Evolutionary conservation across 176 grass and related monocot species (phyloP).

Genomic region (Chrysopogon serrulatus): DNA sequence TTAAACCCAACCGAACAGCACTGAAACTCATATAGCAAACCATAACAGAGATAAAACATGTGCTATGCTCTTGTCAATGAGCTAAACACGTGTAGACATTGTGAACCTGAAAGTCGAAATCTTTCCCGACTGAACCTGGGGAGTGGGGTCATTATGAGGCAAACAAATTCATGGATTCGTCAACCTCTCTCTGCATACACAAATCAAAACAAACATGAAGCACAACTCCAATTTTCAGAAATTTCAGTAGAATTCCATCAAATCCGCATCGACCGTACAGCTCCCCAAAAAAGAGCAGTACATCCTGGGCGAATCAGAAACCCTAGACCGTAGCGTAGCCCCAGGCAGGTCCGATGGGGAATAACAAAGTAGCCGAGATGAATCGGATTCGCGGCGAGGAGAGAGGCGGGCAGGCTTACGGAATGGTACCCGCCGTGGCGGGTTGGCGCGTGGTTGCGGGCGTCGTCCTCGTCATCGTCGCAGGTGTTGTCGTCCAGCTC

Average conservation of each 20-base stretch:
- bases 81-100: too few relatives aligned
- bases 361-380: background rate
- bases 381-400: background rate
- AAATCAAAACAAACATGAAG: too few relatives aligned
- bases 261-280: background rate
- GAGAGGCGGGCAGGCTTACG: constrained; percentile 16
- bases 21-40: background rate
- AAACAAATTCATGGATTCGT: too few relatives aligned
- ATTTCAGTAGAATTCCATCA: background rate
- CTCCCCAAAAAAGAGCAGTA: background rate
- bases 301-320: background rate
- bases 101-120: background rate
- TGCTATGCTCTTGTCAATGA: too few relatives aligned
- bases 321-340: background rate
- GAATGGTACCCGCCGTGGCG: constrained; percentile 28
- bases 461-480: constrained; percentile 26
- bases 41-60: background rate
- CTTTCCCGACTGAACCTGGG: background rate
- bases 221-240: too few relatives aligned
- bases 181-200: too few relatives aligned
- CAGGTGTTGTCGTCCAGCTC: constrained; percentile 14
- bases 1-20: background rate
- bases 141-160: too few relatives aligned
- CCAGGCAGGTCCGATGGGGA: background rate
- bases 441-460: constrained; percentile 1